Evolutionary conservation across 805 yeast species (phyloP).

Genomic region (Peterozyma xylosa): DNA sequence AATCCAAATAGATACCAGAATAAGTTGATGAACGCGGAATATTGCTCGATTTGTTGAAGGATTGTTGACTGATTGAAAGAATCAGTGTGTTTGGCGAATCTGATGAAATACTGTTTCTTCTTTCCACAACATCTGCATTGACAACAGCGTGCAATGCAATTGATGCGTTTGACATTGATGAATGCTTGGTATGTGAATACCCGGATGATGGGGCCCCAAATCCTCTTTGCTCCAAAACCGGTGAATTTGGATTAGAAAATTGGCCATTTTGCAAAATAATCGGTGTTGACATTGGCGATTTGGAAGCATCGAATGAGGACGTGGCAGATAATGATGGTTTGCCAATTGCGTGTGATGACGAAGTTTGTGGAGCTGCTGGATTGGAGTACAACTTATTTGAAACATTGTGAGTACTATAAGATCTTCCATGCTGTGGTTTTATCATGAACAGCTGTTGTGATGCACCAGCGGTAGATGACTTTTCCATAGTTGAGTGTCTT

Average conservation of each 20-base stretch:
- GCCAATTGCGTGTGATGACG: slow-evolving; percentile 52
- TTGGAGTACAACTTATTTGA: slow-evolving; percentile 33
- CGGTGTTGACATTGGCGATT: neutral
- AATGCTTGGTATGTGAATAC: neutral
- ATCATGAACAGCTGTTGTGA: slow-evolving; percentile 29
- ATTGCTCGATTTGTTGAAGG: slow-evolving; percentile 8
- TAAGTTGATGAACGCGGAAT: slow-evolving; percentile 29
- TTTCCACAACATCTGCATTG: slow-evolving; percentile 42
- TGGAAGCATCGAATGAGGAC: neutral
- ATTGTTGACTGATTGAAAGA: neutral
- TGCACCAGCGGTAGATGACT: slow-evolving; percentile 16
- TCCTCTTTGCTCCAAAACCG: neutral
- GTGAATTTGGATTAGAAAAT: neutral
- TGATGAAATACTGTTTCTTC: slow-evolving; percentile 22
- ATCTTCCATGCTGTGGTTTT: slow-evolving; percentile 21
- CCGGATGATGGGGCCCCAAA: neutral
- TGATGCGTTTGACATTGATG: slow-evolving; percentile 44
- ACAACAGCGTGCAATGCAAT: slow-evolving; percentile 68
- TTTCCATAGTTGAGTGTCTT: slow-evolving; percentile 36
- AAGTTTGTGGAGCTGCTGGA: slow-evolving; percentile 65
- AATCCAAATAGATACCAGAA: slow-evolving; percentile 14
- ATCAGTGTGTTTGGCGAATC: slow-evolving; percentile 9
- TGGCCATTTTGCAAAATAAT: neutral
- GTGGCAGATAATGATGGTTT: slow-evolving; percentile 27
- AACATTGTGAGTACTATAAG: slow-evolving; percentile 31